Base-by-base conservation (phyloP, 2,329 filamentous ascomycete genomes). In the Berkeleyomyces rouxiae region DNA sequence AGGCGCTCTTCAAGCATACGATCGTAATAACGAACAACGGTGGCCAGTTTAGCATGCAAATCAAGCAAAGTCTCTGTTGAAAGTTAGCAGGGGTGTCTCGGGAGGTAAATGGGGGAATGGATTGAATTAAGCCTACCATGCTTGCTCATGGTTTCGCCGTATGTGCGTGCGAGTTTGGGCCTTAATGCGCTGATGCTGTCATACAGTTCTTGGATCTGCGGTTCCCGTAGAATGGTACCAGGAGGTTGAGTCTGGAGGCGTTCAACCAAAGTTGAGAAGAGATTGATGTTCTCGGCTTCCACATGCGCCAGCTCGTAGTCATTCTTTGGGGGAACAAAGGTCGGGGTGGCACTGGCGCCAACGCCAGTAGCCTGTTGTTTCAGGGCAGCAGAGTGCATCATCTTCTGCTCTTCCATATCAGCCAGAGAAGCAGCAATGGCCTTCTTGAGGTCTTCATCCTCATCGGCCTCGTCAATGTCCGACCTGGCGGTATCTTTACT, bases 91-190 rank as follows among this genome's bases (percentile, higher is more conserved):
- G 10, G 55, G 40, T 11, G 2, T 13, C 61, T 43, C 36, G 33
- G 9, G 33, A 55, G 9, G 33, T 2, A 55, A 37, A 55, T 51
- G 33, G 36, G 3, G 7, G 33, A 37, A 39, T 3, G 6, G n/a
- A 6, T 47, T 16, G 43, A 61, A 51, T 36, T 46, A 7, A 13
- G 74, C 83, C 71, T 76, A 89, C 89, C 91, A 73, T 97, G 93
- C 74, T 99, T 99, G 81, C 93, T 97, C 93, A 99, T 97, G 0
- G 93, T 96, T 76, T 99, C 93, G 62, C 93, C 93, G 71, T 97
- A 96, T 0, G 92, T 96, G 63, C 93, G 83, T 3, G 93, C 93
- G 62, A 99, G 78, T 73, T 99, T 99, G 1, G 93, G 93, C 59
- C 93, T 82, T 66, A 99, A 76, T 13, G 90, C 81, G n/a, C 92